phyloP scores from a whole-genome alignment of 2,329 filamentous ascomycete genomes.

The Colletotrichum sp. region DNA sequence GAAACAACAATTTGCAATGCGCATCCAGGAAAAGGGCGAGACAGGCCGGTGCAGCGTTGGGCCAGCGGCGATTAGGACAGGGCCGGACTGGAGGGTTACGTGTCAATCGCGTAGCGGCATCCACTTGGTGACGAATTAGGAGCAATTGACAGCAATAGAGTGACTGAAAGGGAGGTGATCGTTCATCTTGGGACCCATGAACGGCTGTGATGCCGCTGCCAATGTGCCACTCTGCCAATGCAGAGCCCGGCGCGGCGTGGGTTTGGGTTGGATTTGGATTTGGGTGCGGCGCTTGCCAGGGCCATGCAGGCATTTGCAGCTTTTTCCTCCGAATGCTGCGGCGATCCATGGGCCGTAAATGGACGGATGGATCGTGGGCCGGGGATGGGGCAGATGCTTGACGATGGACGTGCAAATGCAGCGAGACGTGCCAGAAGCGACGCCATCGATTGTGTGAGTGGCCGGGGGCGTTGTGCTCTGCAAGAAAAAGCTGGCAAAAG shows the following conservation, averaged over 20 bases:
- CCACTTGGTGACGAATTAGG: constrained; percentile 16
- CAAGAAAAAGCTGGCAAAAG: not conserved
- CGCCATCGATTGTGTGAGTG: not conserved
- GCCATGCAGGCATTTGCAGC: not conserved
- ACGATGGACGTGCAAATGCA: not conserved
- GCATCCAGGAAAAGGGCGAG: not conserved
- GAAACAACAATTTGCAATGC: not conserved
- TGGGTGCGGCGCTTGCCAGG: constrained; percentile 8
- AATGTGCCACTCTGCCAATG: not conserved
- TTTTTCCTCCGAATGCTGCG: not conserved
- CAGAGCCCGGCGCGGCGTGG: not conserved
- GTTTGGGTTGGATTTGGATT: not conserved
- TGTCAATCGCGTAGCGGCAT: constrained; percentile 15
- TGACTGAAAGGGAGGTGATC: constrained; percentile 11
- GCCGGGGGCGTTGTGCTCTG: not conserved
- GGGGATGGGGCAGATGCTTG: not conserved
- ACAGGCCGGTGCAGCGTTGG: not conserved
- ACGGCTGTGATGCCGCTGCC: constrained; percentile 5
- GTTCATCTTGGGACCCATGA: not conserved
- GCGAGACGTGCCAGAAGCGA: not conserved
- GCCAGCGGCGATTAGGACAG: not conserved
- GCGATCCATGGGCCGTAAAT: not conserved
- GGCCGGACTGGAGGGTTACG: constrained; percentile 8
- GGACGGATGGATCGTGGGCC: not conserved
- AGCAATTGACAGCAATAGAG: not conserved